Evolutionary conservation across 306 rosid genomes (phyloP), one percentile per base, ranked within the genome.

Genomic region (Morella rubra): DNA sequence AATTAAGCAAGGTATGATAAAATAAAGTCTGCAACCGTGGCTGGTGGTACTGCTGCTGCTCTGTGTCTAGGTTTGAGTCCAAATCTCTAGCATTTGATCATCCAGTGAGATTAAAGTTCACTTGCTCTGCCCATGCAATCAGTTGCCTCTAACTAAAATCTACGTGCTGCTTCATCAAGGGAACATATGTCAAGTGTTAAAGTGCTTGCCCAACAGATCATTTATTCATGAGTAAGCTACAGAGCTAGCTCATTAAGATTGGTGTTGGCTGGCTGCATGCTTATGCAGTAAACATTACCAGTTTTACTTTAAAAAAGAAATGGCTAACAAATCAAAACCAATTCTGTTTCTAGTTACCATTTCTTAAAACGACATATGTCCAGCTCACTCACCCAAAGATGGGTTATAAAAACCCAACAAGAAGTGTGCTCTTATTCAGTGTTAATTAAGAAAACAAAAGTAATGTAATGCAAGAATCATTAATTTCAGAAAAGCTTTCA

Each of bases 81-180:
- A 65, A 65, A 65, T 65, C 8, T 1, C 20, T 10, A 18, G 5
- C 71, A 32, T 32, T 32, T 32, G 37, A 32, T 32, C 37, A 3
- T 32, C 27, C 5, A 61, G 3, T 27, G 0, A 27, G 42, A 61
- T 37, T 61, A 37, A 13, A 16, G 32, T 61, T 65, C 50, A 65
- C 27, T 4, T 65, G 50, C 71, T 65, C 1, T 42, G 50, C 71
- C 71, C 32, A 41, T 15, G 46, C 69, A 62, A 15, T 5, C 69
- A 62, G 69, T 62, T 62, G n/a, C 46, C 69, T 40, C 69, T 37
- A 40, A 62, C 50, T 27, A 65, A 24, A 4, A 41, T 65, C 49
- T 9, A 65, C 19, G 8, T 65, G 16, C 32, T 42, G 46, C 47
- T 65, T 42, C 27, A 65, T 18, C 12, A 18, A 0, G 7, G 49